Percentiles rank a stretch among this genome's conserved stretches.
Evolutionary conservation across 768 basidiomycete genomes (phyloP).

Genomic region (Lyophyllum shimeji): DNA sequence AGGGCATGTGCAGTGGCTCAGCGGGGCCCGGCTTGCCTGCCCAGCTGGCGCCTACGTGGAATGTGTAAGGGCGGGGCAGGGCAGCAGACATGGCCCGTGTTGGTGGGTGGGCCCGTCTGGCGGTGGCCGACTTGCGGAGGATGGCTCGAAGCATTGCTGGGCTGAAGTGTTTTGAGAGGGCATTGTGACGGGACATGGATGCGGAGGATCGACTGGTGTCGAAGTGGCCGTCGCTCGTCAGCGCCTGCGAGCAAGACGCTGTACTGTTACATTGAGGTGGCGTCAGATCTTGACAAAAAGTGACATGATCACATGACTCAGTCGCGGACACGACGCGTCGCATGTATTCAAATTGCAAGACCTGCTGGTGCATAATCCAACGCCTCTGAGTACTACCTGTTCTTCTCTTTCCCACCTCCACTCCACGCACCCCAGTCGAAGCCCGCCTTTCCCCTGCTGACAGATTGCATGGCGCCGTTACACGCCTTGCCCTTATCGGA

Average conservation of each 20-base stretch:
- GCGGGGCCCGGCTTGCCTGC: constrained; percentile 55
- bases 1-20: constrained; percentile 42
- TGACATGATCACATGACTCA: constrained; percentile 13
- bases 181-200: constrained; percentile 6
- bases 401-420: neutral
- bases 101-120: neutral
- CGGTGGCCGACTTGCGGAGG: constrained; percentile 8
- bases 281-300: neutral
- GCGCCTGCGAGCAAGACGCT: too few relatives aligned
- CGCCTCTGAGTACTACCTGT: neutral
- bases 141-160: constrained; percentile 16
- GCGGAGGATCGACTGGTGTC: neutral
- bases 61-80: constrained; percentile 52
- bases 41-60: constrained; percentile 80
- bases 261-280: neutral
- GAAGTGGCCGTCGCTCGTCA: too few relatives aligned
- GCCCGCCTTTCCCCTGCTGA: neutral
- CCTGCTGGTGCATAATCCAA: too few relatives aligned
- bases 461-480: neutral
- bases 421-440: constrained; percentile 26
- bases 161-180: constrained; percentile 1
- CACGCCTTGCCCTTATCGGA: neutral
- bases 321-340: neutral
- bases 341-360: too few relatives aligned
- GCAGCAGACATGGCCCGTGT: constrained; percentile 18